Evolutionary conservation across 73 alveolate species (phyloP), one percentile per base, ranked within the genome.

Genomic region (Uronychia binucleata): DNA sequence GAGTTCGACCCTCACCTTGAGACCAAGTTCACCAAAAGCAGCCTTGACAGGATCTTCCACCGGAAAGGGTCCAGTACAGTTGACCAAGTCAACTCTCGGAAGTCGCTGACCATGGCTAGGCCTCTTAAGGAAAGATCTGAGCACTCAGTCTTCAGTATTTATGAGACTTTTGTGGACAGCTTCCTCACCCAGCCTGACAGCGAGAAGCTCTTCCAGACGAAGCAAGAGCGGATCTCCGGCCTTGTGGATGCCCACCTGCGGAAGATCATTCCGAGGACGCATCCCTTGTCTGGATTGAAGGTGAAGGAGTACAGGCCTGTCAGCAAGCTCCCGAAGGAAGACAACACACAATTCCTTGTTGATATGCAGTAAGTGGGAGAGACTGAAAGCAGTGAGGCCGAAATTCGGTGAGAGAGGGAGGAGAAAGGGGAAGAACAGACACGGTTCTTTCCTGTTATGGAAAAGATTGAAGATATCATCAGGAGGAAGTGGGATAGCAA

Each of bases 231-330:
- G 67, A 46, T 46, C 19, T 46, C 19, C n/a, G n/a, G 19, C n/a
- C 67, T 46, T 19, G 67, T 46, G 67, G n/a, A 46, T 46, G 5
- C 5, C n/a, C 67, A 46, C 67, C 5, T 46, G 67, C 5, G 19
- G 67, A 46, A 46, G 67, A 46, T 46, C 67, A 46, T 46, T 46
- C 67, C 67, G n/a, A 46, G 19, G 67, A 46, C n/a, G 67, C 67
- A 46, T 46, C 67, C 67, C 19, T 19, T 46, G 5, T 46, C 67
- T 46, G 67, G 67, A 46, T 19, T 46, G 5, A 19, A 19, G 19
- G 67, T 46, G 19, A 46, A 46, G n/a, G 19, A 19, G 19, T 46
- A 5, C 5, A 46, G 67, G 67, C 67, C 67, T 46, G 67, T 11
- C 19, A 46, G 5, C n/a, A 46, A 11, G 5, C n/a, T 11, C 5